phyloP scores from a whole-genome alignment of 2,329 filamentous ascomycete species.

The Exophiala sp. region DNA sequence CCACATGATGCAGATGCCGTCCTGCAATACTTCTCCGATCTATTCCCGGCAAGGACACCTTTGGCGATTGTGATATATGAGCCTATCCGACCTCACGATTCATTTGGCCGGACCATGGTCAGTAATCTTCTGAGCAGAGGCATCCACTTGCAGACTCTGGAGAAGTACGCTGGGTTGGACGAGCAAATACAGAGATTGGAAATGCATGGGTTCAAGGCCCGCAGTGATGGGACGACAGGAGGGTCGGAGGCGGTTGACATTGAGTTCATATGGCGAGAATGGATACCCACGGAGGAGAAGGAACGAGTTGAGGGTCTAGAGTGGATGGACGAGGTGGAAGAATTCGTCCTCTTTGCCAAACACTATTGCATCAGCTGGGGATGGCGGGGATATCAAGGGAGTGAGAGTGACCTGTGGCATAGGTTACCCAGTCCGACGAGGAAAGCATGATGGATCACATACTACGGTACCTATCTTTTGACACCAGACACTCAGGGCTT shows the following conservation, averaged over 20 bases:
- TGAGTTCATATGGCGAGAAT: slow-evolving; percentile 70
- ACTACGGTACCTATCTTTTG: too few species aligned
- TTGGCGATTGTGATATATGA: slow-evolving; percentile 77
- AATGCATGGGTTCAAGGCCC: slow-evolving; percentile 59
- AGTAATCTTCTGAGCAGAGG: slow-evolving; percentile 78
- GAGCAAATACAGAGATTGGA: slow-evolving; percentile 67
- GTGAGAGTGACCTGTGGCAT: slow-evolving; percentile 33
- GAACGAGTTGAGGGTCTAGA: slow-evolving; percentile 75
- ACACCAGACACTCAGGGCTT: too few species aligned
- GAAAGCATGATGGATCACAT: slow-evolving; percentile 5
- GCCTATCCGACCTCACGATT: slow-evolving; percentile 75
- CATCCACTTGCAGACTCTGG: slow-evolving; percentile 80
- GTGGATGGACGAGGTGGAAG: slow-evolving; percentile 91
- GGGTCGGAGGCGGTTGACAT: slow-evolving; percentile 57
- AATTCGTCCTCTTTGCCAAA: slow-evolving; percentile 79
- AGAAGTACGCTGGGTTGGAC: slow-evolving; percentile 63
- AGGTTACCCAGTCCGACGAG: slow-evolving; percentile 32
- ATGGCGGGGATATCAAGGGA: slow-evolving; percentile 56
- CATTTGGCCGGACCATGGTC: slow-evolving; percentile 90
- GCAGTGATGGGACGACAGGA: slow-evolving; percentile 28
- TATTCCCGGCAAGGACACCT: slow-evolving; percentile 44
- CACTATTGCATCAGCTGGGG: slow-evolving; percentile 94
- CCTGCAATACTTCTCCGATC: slow-evolving; percentile 62
- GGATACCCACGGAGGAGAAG: slow-evolving; percentile 69
- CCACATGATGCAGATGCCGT: slow-evolving; percentile 61